Evolutionary conservation across 1,284 basidiomycete species (phyloP), one percentile per base, ranked within the genome.

Genomic region (Heterobasidion irregulare): DNA sequence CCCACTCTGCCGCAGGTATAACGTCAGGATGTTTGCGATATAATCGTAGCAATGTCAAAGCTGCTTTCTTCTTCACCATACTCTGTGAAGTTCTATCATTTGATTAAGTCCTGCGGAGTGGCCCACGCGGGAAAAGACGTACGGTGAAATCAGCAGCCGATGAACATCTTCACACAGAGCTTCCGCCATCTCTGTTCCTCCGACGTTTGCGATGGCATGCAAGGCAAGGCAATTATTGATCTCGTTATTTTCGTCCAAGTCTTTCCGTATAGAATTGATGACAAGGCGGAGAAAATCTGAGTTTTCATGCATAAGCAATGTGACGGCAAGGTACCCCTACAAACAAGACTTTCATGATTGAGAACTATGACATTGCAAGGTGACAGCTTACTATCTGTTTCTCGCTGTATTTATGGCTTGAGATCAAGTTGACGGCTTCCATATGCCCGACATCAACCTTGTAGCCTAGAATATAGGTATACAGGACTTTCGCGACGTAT

Each of bases 1-100:
- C 96, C 97, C 97, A 99, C 66, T 99, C 97, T 34, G 83, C 84
- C 0, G 92, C 88, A 26, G 93, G 92, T 58, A 99, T 87, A 52
- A 97, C 92, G 58, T 92, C 89, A 7, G 95, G 94, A 66, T 98
- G 93, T 71, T 99, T 98, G 55, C 97, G 86, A 67, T 98, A 98
- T 47, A 99, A 72, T 54, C 96, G 81, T 18, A 99, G 78, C 15
- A 99, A 72, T 0, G 97, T 98, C 58, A 99, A 74, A 0, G 97
- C 97, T 1, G 97, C 96, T 71, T 99, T 99, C 75, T 99, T 99
- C 77, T 95, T 96, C 54, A 99, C 97, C 65, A 98, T 98, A 54
- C 78, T 89, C 59, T 89, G 84, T 0, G 97, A 99, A 9, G 96
- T 98, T 52, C 94, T 96, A 26, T 44, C 53, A 36, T 56, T 50